phyloP scores from a whole-genome alignment of 495 filamentous ascomycete genomes.

The Saxophila tyrrhenica region DNA sequence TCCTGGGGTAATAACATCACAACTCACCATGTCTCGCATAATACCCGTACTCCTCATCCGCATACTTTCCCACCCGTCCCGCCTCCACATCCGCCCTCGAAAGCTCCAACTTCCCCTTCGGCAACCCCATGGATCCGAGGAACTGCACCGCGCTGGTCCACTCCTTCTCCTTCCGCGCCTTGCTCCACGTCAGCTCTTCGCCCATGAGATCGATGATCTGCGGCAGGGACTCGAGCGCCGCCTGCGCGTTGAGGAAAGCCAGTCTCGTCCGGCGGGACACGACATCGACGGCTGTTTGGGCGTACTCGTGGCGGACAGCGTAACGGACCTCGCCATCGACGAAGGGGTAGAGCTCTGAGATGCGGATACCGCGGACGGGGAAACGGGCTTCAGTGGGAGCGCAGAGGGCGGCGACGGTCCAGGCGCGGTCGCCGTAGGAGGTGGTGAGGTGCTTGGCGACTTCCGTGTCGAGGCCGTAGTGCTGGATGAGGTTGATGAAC shows the following conservation, averaged over 20 bases:
- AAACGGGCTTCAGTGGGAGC: slow-evolving; percentile 72
- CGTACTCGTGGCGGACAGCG: slow-evolving; percentile 81
- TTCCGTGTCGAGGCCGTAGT: slow-evolving; percentile 90
- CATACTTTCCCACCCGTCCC: slow-evolving; percentile 44
- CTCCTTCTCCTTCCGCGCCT: slow-evolving; percentile 61
- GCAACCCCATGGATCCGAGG: slow-evolving; percentile 77
- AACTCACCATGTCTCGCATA: slow-evolving; percentile 63
- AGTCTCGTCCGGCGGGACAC: slow-evolving; percentile 77
- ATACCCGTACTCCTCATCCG: slow-evolving; percentile 54
- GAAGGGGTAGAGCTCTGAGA: slow-evolving; percentile 79
- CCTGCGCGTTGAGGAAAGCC: slow-evolving; percentile 92
- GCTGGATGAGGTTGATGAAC: slow-evolving; percentile 97
- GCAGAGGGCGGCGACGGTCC: slow-evolving; percentile 83
- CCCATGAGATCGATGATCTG: slow-evolving; percentile 86
- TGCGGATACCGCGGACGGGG: slow-evolving; percentile 74
- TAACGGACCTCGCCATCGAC: slow-evolving; percentile 95
- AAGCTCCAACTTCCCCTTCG: slow-evolving; percentile 57
- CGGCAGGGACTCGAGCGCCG: slow-evolving; percentile 82
- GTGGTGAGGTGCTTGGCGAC: slow-evolving; percentile 83
- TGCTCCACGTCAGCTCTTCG: slow-evolving; percentile 76
- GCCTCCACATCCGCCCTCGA: slow-evolving; percentile 68
- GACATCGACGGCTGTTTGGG: slow-evolving; percentile 86
- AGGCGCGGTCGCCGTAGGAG: slow-evolving; percentile 90
- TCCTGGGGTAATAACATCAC: too few species aligned
- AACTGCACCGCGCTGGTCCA: slow-evolving; percentile 74